Evolutionary conservation across 2,329 filamentous ascomycete species (phyloP).

Genomic region (Xylaria multiplex): DNA sequence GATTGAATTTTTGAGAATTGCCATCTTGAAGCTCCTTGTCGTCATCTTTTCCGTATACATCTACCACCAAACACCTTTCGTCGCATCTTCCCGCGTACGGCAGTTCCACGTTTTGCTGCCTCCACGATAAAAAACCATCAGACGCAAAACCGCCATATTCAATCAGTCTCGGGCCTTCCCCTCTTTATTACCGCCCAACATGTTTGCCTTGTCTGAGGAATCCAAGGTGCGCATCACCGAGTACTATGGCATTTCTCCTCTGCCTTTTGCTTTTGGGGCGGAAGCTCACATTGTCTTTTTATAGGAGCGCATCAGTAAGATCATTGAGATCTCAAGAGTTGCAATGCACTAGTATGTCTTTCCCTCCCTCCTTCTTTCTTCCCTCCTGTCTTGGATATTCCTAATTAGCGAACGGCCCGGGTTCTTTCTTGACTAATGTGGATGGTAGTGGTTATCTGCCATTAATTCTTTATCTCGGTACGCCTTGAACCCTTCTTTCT

Average conservation of each 20-base stretch:
- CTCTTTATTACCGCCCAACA: conserved; percentile 50
- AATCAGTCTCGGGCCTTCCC: background rate
- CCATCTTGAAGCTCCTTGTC: conserved; percentile 30
- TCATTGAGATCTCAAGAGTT: conserved; percentile 93
- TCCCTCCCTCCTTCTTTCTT: too few relatives aligned
- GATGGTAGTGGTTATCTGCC: conserved; percentile 86
- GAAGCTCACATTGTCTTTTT: conserved; percentile 17
- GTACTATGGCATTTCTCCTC: background rate
- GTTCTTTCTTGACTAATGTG: conserved; percentile 1
- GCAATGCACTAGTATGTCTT: conserved; percentile 93
- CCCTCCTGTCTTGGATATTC: too few relatives aligned
- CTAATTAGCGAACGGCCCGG: background rate
- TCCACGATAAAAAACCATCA: background rate
- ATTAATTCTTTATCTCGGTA: conserved; percentile 96
- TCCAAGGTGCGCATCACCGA: conserved; percentile 76
- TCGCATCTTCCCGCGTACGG: background rate
- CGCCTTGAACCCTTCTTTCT: conserved; percentile 41
- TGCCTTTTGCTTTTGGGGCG: conserved; percentile 29
- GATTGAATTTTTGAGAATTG: conserved; percentile 30
- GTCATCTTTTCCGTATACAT: conserved; percentile 22
- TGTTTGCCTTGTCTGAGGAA: conserved; percentile 87
- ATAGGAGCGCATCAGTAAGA: conserved; percentile 95
- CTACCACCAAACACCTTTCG: background rate
- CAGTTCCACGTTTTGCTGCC: background rate
- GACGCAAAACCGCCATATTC: background rate